Evolutionary conservation across 2,329 filamentous ascomycete species (phyloP).

Genomic region (Ophiostoma australiae): DNA sequence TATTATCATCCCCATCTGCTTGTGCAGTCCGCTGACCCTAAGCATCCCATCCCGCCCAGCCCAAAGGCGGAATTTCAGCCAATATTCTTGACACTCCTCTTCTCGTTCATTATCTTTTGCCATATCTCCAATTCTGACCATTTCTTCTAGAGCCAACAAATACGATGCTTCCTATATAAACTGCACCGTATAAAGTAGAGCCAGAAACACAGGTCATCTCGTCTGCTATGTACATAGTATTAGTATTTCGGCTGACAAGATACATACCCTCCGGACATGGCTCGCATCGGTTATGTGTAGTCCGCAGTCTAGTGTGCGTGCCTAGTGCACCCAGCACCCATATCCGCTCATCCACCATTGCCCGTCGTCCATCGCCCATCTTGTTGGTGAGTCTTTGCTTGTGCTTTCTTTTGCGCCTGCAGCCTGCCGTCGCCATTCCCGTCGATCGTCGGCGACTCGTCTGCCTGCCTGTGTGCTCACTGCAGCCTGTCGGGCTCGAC

Average conservation of each 20-base stretch:
- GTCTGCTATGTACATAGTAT: neutral
- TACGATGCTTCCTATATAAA: neutral
- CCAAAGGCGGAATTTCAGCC: slow-evolving; percentile 8
- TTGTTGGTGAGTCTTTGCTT: slow-evolving; percentile 5
- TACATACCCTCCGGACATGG: neutral
- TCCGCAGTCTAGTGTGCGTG: slow-evolving; percentile 1
- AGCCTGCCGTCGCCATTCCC: neutral
- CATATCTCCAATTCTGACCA: neutral
- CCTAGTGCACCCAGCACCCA: neutral
- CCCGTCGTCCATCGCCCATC: neutral
- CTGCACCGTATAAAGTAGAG: neutral
- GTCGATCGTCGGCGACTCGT: slow-evolving; percentile 5
- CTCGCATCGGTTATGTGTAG: neutral
- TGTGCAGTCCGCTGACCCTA: slow-evolving; percentile 1
- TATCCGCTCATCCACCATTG: neutral
- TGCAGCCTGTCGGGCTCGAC: slow-evolving; percentile 1
- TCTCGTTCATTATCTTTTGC: neutral
- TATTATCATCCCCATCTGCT: neutral
- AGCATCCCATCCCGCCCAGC: slow-evolving; percentile 14
- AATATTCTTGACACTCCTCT: slow-evolving; percentile 16
- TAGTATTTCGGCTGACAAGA: neutral
- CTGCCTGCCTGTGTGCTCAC: neutral
- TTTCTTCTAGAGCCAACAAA: neutral
- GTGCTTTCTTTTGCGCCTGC: slow-evolving; percentile 5
- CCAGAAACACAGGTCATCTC: neutral